Conservation (phyloP, 176 grass and related monocot genomes). For the Aegilops bicornis region DNA sequence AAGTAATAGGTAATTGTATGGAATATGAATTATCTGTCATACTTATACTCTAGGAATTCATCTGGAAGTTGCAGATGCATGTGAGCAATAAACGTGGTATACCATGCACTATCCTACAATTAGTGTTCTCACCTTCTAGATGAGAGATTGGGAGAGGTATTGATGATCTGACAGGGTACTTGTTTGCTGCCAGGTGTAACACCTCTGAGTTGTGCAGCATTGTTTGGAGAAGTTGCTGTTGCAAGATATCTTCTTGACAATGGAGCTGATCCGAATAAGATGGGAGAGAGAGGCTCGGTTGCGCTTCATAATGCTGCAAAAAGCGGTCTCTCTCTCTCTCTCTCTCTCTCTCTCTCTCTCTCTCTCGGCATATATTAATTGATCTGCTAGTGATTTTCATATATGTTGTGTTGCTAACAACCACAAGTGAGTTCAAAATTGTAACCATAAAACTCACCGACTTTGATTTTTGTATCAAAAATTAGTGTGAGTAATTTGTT, state of each 20-base stretch:
- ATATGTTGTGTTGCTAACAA: not conserved
- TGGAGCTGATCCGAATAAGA: slow-evolving; percentile 35
- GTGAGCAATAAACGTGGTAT: not conserved
- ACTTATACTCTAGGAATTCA: not conserved
- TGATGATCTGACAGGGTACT: not conserved
- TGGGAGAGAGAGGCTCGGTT: not conserved
- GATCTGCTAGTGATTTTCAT: not conserved
- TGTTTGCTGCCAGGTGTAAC: slow-evolving; percentile 27
- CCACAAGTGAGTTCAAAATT: not conserved
- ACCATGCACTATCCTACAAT: not conserved
- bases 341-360: not conserved
- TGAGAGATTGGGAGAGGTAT: not conserved
- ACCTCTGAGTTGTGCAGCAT: slow-evolving; percentile 37
- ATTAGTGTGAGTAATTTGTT: not conserved
- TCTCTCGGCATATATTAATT: not conserved
- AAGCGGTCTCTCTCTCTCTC: not conserved
- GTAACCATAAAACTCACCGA: not conserved
- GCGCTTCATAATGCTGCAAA: slow-evolving; percentile 37
- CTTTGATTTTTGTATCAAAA: not conserved
- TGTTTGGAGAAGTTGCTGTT: slow-evolving; percentile 10
- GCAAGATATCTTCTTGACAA: slow-evolving; percentile 34
- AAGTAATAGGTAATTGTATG: not conserved
- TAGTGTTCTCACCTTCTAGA: not conserved
- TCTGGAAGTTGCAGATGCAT: not conserved
- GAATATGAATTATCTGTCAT: not conserved